phyloP scores from a whole-genome alignment of 306 rosid species.

The Crotalaria pallida region DNA sequence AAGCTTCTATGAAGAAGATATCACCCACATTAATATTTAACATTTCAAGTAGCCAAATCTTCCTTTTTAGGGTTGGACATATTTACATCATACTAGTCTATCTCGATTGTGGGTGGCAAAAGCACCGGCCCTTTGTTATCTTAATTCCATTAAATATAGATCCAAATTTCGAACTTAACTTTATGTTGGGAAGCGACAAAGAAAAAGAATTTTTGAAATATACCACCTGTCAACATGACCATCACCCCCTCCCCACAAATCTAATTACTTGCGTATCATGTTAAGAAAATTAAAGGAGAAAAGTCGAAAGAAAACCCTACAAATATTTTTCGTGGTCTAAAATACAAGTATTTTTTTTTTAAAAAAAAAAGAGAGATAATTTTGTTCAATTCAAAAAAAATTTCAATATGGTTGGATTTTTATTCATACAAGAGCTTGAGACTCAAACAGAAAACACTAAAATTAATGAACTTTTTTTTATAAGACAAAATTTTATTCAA shows the following conservation, averaged over 20 bases:
- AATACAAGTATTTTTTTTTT: too few species aligned
- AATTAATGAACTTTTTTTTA: too few species aligned
- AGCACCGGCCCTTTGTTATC: constrained; percentile 27
- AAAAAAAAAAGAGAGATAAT: too few species aligned
- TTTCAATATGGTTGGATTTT: too few species aligned
- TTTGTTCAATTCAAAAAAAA: too few species aligned
- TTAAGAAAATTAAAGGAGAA: background rate
- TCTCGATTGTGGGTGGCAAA: constrained; percentile 29
- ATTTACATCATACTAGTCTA: constrained; percentile 10
- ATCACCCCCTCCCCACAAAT: background rate
- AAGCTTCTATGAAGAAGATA: background rate
- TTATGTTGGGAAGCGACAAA: constrained; percentile 7
- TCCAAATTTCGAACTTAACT: background rate
- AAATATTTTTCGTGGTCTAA: too few species aligned
- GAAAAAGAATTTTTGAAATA: constrained; percentile 10
- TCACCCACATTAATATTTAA: background rate
- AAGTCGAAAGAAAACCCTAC: background rate
- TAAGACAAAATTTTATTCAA: too few species aligned
- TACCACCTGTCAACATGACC: constrained; percentile 6
- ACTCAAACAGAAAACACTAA: too few species aligned
- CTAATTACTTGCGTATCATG: background rate
- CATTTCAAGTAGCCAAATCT: background rate
- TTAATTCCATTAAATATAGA: background rate
- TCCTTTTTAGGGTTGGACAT: constrained; percentile 21
- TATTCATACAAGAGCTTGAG: too few species aligned